These are phyloP conservation scores for Oryza australiensis DNA, from an alignment of 176 grass and related monocot genomes.

Conservation along the genomic window DNA sequence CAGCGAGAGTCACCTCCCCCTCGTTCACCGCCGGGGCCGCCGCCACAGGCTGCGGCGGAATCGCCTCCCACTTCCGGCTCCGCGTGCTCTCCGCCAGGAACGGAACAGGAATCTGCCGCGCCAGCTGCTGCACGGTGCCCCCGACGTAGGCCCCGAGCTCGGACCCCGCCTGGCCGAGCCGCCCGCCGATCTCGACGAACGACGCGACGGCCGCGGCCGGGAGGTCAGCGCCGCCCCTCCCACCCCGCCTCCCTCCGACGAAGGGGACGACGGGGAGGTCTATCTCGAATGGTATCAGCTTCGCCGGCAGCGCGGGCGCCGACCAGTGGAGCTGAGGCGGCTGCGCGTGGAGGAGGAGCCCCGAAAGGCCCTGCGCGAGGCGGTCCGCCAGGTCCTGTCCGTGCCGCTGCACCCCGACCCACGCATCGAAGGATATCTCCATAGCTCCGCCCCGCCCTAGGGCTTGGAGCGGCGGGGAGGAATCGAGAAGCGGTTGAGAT, in stretches of 20 bases:
- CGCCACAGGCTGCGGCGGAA: background rate
- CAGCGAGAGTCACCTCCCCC: background rate
- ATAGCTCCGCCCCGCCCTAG: slow-evolving; percentile 19
- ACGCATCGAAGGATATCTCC: slow-evolving; percentile 88
- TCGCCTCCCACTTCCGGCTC: slow-evolving; percentile 19
- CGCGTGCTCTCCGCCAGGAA: slow-evolving; percentile 50
- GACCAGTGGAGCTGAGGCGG: slow-evolving; percentile 60
- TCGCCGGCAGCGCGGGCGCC: slow-evolving; percentile 35
- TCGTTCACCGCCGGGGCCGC: background rate
- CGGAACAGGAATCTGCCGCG: slow-evolving; percentile 51
- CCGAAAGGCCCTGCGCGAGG: slow-evolving; percentile 80
- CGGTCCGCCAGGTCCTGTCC: slow-evolving; percentile 86
- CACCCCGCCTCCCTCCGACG: background rate
- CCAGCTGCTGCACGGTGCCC: slow-evolving; percentile 72
- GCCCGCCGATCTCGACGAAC: slow-evolving; percentile 71
- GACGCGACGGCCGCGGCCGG: slow-evolving; percentile 54
- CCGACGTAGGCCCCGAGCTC: slow-evolving; percentile 67
- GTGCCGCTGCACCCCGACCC: slow-evolving; percentile 95
- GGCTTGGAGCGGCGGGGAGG: background rate
- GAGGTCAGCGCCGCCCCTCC: slow-evolving; percentile 6
- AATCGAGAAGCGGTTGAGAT: background rate
- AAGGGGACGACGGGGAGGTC: slow-evolving; percentile 47
- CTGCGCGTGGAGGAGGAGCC: slow-evolving; percentile 76
- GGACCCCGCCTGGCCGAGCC: slow-evolving; percentile 78
- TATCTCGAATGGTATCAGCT: slow-evolving; percentile 56